Evolutionary conservation across 306 rosid genomes (phyloP).

Genomic region (Trifolium pratense): DNA sequence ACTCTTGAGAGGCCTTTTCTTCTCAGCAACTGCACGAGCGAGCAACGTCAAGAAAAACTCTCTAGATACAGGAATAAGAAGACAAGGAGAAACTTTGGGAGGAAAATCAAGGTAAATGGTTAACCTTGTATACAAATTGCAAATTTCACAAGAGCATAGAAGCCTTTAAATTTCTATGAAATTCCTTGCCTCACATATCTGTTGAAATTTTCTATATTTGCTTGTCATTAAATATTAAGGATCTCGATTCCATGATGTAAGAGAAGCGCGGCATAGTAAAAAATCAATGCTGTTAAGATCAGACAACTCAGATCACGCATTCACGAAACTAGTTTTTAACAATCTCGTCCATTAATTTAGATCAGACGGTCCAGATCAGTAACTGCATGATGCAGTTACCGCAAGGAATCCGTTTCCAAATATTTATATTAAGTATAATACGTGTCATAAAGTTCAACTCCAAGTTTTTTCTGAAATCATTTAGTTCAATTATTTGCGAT

Average conservation of each 20-base stretch:
- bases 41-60: constrained; percentile 87
- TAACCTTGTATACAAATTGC: too few relatives aligned
- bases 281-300: neutral
- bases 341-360: neutral
- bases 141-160: too few relatives aligned
- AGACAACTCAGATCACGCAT: neutral
- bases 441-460: too few relatives aligned
- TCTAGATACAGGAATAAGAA: constrained; percentile 89
- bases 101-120: constrained; percentile 94
- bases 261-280: neutral
- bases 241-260: neutral
- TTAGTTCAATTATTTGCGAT: neutral
- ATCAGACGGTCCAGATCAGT: neutral
- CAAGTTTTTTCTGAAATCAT: too few relatives aligned
- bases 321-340: neutral
- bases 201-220: neutral
- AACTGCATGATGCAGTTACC: neutral
- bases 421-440: too few relatives aligned
- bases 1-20: constrained; percentile 62
- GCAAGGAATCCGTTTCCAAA: neutral
- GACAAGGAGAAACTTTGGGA: constrained; percentile 88
- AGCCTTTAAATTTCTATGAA: neutral
- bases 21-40: constrained; percentile 71
- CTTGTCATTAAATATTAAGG: neutral
- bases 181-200: neutral